Conservation (phyloP, 495 filamentous ascomycete species). For the Penicillium ochrochloron region DNA sequence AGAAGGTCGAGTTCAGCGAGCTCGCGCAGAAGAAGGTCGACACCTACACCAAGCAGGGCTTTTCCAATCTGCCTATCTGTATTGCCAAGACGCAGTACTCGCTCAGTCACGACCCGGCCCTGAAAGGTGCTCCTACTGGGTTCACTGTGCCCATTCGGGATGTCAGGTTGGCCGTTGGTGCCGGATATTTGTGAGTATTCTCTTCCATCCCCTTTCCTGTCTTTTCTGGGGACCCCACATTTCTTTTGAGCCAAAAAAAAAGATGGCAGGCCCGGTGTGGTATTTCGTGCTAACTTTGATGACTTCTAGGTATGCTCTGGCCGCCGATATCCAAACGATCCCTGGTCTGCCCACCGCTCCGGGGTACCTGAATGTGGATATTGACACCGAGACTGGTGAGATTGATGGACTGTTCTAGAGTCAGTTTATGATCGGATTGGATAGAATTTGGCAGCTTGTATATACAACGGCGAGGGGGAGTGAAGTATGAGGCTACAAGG, state of each 20-base stretch:
- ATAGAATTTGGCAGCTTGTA: constrained; percentile 23
- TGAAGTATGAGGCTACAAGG: neutral
- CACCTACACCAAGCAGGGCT: constrained; percentile 89
- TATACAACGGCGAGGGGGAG: neutral
- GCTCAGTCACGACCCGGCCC: constrained; percentile 86
- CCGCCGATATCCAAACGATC: constrained; percentile 98
- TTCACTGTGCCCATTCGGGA: constrained; percentile 96
- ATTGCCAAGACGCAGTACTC: constrained; percentile 99
- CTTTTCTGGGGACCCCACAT: neutral
- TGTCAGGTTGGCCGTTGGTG: constrained; percentile 90
- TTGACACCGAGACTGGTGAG: constrained; percentile 91
- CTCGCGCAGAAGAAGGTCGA: constrained; percentile 95
- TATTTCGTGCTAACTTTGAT: constrained; percentile 9
- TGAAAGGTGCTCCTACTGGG: constrained; percentile 96
- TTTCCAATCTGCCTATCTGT: constrained; percentile 90
- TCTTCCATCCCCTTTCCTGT: constrained; percentile 3
- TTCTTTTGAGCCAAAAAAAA: no score
- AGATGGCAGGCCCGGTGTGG: no score
- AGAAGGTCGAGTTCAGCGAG: constrained; percentile 89
- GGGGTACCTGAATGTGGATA: constrained; percentile 94
- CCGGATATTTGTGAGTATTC: constrained; percentile 78
- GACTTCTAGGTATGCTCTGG: constrained; percentile 76
- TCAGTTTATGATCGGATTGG: neutral
- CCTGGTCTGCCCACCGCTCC: constrained; percentile 94
- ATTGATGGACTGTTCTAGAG: constrained; percentile 91